Percentiles rank a stretch among this genome's conserved stretches.
Conservation (phyloP, 2,329 filamentous ascomycete species). For the Neonectria sp. region DNA sequence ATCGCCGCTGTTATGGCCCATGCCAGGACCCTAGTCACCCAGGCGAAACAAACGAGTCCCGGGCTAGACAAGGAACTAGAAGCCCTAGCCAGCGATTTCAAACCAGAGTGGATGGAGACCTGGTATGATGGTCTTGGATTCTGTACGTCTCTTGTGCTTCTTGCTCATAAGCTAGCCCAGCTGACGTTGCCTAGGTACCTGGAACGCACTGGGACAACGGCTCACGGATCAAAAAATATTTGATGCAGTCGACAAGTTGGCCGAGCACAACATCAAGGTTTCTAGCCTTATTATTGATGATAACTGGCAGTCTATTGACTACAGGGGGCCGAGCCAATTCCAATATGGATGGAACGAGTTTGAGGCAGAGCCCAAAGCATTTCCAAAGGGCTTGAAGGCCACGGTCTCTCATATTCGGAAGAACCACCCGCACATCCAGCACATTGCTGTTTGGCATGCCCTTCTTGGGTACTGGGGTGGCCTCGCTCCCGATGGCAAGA, state of each 20-base stretch:
- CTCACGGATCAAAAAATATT: slow-evolving; percentile 87
- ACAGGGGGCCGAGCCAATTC: slow-evolving; percentile 65
- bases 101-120: slow-evolving; percentile 80
- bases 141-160: slow-evolving; percentile 67
- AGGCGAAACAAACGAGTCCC: slow-evolving; percentile 59
- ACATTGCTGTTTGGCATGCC: slow-evolving; percentile 96
- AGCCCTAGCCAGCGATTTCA: slow-evolving; percentile 63
- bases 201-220: slow-evolving; percentile 91
- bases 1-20: slow-evolving; percentile 90
- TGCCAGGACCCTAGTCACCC: slow-evolving; percentile 71
- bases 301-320: slow-evolving; percentile 88
- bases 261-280: slow-evolving; percentile 80
- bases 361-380: slow-evolving; percentile 84
- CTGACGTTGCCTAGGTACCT: slow-evolving; percentile 73
- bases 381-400: slow-evolving; percentile 84
- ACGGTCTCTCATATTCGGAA: slow-evolving; percentile 79
- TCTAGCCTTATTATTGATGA: slow-evolving; percentile 95
- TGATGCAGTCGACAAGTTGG: slow-evolving; percentile 79
- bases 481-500: slow-evolving; percentile 79
- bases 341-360: slow-evolving; percentile 83
- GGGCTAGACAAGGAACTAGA: slow-evolving; percentile 63
- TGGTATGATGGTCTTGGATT: slow-evolving; percentile 96
- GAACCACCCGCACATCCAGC: slow-evolving; percentile 79
- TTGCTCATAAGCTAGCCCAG: background rate
- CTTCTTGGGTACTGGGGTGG: slow-evolving; percentile 93